A percentile compares a stretch with the other conserved stretches of the same genome.
Evolutionary conservation across 305 asterid species (phyloP).

Genomic region (Lippia alba): DNA sequence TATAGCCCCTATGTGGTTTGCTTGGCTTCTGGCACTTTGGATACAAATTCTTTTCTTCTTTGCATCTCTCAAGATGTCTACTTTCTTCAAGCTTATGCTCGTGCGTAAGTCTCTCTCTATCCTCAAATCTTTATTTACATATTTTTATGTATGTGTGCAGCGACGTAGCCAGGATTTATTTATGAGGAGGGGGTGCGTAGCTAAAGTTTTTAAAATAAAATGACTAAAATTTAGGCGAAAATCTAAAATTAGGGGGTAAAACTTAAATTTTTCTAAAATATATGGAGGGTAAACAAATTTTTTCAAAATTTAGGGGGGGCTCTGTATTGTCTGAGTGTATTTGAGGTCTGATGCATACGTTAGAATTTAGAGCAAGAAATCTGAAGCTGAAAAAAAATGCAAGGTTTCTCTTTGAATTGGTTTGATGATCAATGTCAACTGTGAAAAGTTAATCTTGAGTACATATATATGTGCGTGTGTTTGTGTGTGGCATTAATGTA

Average conservation of each 20-base stretch:
- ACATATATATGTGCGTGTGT: too few relatives aligned
- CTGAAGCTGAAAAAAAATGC: not conserved
- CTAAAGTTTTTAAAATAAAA: too few relatives aligned
- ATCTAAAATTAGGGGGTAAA: too few relatives aligned
- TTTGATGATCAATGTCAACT: conserved; percentile 10
- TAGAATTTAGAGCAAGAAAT: not conserved
- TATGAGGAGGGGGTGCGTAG: too few relatives aligned
- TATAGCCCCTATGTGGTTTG: conserved; percentile 61
- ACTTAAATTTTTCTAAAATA: too few relatives aligned
- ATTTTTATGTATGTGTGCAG: not conserved
- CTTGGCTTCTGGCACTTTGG: conserved; percentile 62
- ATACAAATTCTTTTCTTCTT: conserved; percentile 50
- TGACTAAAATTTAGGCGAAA: too few relatives aligned
- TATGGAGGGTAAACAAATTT: too few relatives aligned
- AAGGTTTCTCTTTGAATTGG: conserved; percentile 1
- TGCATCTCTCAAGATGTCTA: conserved; percentile 71
- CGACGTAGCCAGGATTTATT: too few relatives aligned
- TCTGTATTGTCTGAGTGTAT: conserved; percentile 7
- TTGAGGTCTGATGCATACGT: not conserved
- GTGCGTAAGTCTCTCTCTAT: conserved; percentile 50
- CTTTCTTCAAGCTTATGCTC: conserved; percentile 70
- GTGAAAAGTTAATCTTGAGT: not conserved
- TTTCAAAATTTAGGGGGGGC: too few relatives aligned
- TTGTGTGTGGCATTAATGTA: too few relatives aligned
- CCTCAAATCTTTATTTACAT: not conserved